Evolutionary conservation across 2,329 filamentous ascomycete species (phyloP), one percentile per base, ranked within the genome.

Genomic region (Diaporthe sp.): DNA sequence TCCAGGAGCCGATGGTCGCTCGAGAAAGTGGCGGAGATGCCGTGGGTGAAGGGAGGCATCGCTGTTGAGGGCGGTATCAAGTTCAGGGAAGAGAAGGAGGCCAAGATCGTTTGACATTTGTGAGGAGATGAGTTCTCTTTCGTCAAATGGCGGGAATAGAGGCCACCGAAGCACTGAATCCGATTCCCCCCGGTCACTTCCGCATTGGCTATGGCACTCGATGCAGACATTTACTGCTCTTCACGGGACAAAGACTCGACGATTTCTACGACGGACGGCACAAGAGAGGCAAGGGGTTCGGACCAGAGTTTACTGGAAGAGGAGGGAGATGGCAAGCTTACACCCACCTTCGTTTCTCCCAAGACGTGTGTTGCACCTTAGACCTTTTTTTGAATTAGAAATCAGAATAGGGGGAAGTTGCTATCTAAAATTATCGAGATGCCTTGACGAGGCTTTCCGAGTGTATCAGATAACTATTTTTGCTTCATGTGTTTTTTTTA

Each of bases 31-130:
- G 91, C 90, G 51, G 88, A 90, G 72, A 88, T 90, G 73, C 88
- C 91, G 22, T 99, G 96, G 95, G 94, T 98, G 3, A 88, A 86
- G 69, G 88, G 89, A 47, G 96, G 93, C 2, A 92, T 98, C 61
- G 81, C 88, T 75, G 89, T 97, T 4, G 89, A 93, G 4, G 90
- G 87, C 8, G 91, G 90, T 1, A 81, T 92, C 50, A 86, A 83
- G 72, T 92, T 92, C 77, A 84, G 89, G 56, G 90, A 92, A 77
- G 90, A 92, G 78, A 85, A 88, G 44, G 88, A 89, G 65, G 89
- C 87, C 4, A 86, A 89, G 78, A 89, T 91, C 15, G 81, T 78
- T 80, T 83, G 79, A 83, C 78, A 37, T 42, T 73, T 56, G 42
- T 63, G 58, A 71, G 63, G 70, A 56, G 50, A 50, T 19, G 22